These are phyloP conservation scores for Neonectria punicea DNA, from an alignment of 2,329 filamentous ascomycete genomes.

Conservation along the genomic window DNA sequence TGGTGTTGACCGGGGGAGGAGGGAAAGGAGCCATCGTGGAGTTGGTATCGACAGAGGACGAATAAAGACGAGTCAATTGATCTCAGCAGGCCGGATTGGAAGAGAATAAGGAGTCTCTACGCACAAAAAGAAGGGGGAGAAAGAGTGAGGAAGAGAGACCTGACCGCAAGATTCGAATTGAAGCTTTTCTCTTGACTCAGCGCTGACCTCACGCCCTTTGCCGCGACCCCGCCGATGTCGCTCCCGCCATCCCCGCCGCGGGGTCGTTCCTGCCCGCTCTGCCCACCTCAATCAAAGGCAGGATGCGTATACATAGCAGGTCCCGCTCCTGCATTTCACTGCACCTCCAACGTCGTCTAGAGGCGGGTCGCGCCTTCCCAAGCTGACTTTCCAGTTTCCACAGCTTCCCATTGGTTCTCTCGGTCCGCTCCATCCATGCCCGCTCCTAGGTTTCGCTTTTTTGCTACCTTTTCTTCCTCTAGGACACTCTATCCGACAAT, in stretches of 20 bases:
- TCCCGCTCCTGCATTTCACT: background rate
- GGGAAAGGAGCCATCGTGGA: constrained; percentile 69
- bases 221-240: constrained; percentile 37
- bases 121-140: background rate
- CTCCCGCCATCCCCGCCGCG: constrained; percentile 25
- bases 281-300: background rate
- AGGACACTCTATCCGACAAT: background rate
- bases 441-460: background rate
- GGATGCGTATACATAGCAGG: background rate
- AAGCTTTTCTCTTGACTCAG: constrained; percentile 25
- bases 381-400: constrained; percentile 19
- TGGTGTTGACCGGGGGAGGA: constrained; percentile 80
- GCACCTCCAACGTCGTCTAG: background rate
- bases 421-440: background rate
- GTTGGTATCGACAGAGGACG: background rate
- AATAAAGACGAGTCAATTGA: constrained; percentile 3
- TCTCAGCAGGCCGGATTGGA: background rate
- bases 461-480: background rate
- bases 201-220: constrained; percentile 1
- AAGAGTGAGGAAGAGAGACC: background rate
- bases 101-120: background rate
- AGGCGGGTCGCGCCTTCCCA: background rate
- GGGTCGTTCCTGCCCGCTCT: constrained; percentile 27
- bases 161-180: constrained; percentile 13
- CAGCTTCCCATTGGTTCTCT: constrained; percentile 30